Conservation (phyloP, 768 basidiomycete species). For the Crassisporium funariophilum region DNA sequence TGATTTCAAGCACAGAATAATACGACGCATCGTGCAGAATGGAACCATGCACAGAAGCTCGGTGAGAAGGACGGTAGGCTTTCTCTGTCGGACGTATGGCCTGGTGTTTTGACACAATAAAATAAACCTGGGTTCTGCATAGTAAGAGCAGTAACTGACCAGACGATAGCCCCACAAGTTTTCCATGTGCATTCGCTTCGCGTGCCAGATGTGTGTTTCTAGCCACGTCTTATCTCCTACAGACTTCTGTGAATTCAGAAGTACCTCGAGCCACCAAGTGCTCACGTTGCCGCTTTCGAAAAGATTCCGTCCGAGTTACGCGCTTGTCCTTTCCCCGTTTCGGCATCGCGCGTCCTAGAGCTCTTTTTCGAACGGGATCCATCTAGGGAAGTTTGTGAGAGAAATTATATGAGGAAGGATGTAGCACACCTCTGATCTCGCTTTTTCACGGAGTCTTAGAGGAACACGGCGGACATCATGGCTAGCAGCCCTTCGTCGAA, state of each 20-base stretch:
- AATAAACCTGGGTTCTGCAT: neutral
- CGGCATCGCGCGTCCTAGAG: constrained; percentile 46
- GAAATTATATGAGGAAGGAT: neutral
- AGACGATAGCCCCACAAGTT: constrained; percentile 91
- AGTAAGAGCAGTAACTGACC: constrained; percentile 41
- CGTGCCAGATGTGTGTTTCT: constrained; percentile 96
- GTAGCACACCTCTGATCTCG: constrained; percentile 71
- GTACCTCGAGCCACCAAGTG: neutral
- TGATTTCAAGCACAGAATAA: constrained; percentile 71
- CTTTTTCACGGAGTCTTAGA: constrained; percentile 76
- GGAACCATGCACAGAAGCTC: constrained; percentile 81
- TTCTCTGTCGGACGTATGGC: constrained; percentile 90
- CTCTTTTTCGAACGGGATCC: constrained; percentile 45
- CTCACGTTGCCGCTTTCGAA: constrained; percentile 77
- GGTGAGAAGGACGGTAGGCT: constrained; percentile 86
- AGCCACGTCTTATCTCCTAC: constrained; percentile 89
- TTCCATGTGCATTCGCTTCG: constrained; percentile 95
- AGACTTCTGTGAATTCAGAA: too few species aligned
- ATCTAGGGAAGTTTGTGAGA: constrained; percentile 36
- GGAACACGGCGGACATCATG: constrained; percentile 94
- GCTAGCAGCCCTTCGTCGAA: constrained; percentile 90
- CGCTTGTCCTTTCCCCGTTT: constrained; percentile 66
- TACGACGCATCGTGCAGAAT: constrained; percentile 94
- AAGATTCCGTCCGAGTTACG: constrained; percentile 56
- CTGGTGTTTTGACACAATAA: constrained; percentile 34